Evolutionary conservation across 164 flowering plant species (phyloP).

Genomic region (Akebia trifoliata): DNA sequence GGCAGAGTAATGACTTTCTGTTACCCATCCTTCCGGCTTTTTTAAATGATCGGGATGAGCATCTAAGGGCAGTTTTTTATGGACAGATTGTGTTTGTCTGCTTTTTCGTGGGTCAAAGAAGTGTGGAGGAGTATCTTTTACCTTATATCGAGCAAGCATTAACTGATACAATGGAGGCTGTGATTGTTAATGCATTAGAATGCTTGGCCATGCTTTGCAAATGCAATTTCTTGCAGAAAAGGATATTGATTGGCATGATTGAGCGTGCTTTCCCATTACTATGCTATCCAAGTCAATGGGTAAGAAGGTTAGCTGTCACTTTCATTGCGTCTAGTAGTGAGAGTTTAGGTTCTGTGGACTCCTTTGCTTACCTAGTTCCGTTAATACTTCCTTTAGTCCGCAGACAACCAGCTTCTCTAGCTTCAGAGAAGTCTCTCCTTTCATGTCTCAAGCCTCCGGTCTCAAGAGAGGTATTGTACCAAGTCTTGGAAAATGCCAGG

Average conservation of each 20-base stretch:
- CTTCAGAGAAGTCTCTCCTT: slow-evolving; percentile 69
- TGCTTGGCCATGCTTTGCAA: slow-evolving; percentile 80
- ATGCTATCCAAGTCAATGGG: slow-evolving; percentile 93
- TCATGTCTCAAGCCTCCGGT: slow-evolving; percentile 87
- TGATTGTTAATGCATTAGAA: slow-evolving; percentile 85
- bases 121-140: slow-evolving; percentile 96
- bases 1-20: slow-evolving; percentile 87
- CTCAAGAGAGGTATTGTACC: slow-evolving; percentile 62
- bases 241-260: slow-evolving; percentile 83
- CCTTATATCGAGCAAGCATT: slow-evolving; percentile 97
- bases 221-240: slow-evolving; percentile 68
- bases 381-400: slow-evolving; percentile 78
- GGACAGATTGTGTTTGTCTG: slow-evolving; percentile 85
- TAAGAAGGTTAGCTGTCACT: slow-evolving; percentile 71
- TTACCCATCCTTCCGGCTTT: slow-evolving; percentile 96
- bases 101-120: slow-evolving; percentile 91
- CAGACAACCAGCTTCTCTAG: slow-evolving; percentile 81
- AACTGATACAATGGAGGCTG: slow-evolving; percentile 79
- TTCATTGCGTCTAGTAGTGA: slow-evolving; percentile 88
- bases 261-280: slow-evolving; percentile 75
- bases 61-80: slow-evolving; percentile 80
- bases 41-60: slow-evolving; percentile 93
- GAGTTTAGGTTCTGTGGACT: slow-evolving; percentile 83
- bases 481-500: slow-evolving; percentile 67
- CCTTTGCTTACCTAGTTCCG: slow-evolving; percentile 85